Conservation (phyloP, 305 asterid genomes). For the Petunia hybrid region DNA sequence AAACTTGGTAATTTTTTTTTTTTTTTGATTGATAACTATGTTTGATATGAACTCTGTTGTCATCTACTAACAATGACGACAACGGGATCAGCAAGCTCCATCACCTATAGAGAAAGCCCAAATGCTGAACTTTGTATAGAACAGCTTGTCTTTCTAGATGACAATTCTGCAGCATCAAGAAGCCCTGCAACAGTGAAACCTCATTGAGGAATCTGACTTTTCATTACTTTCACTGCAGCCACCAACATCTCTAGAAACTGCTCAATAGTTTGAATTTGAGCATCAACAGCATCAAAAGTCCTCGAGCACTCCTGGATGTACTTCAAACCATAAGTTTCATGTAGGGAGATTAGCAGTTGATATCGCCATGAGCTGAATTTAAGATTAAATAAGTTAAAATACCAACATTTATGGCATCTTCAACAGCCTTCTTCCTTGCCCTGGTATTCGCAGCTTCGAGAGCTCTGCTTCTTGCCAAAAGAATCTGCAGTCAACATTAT, state of each 20-base stretch:
- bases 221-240: slow-evolving; percentile 31
- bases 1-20: not conserved
- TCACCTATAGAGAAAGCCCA: not conserved
- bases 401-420: slow-evolving; percentile 39
- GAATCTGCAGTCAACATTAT: slow-evolving; percentile 27
- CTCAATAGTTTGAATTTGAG: slow-evolving; percentile 31
- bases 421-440: slow-evolving; percentile 38
- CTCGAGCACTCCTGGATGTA: slow-evolving; percentile 33
- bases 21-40: not conserved
- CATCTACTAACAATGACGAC: slow-evolving; percentile 8
- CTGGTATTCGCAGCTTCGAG: slow-evolving; percentile 40
- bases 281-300: slow-evolving; percentile 31
- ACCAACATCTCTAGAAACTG: slow-evolving; percentile 32
- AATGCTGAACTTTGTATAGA: slow-evolving; percentile 1
- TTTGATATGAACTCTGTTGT: not conserved
- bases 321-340: slow-evolving; percentile 28
- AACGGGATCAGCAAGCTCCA: slow-evolving; percentile 12
- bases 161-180: not conserved
- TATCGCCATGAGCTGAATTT: not conserved
- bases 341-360: slow-evolving; percentile 1
- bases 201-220: slow-evolving; percentile 24
- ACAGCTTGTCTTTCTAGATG: slow-evolving; percentile 4
- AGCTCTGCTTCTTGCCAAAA: slow-evolving; percentile 17
- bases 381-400: slow-evolving; percentile 14
- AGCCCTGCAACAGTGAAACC: slow-evolving; percentile 11